phyloP scores from a whole-genome alignment of 2,329 filamentous ascomycete genomes.

The Alternaria panax region DNA sequence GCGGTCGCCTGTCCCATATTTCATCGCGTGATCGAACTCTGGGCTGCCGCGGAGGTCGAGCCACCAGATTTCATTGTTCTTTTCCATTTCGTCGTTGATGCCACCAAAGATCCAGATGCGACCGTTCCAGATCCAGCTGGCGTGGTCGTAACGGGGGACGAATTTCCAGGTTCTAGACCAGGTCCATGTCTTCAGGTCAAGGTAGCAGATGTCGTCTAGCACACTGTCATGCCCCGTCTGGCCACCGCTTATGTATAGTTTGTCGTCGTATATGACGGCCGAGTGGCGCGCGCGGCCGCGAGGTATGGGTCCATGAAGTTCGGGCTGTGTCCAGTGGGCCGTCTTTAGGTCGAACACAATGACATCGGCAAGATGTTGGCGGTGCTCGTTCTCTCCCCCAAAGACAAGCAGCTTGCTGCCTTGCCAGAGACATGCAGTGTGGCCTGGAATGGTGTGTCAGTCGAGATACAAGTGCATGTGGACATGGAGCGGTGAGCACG shows the following conservation, averaged over 20 bases:
- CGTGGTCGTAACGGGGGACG: conserved; percentile 92
- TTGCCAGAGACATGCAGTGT: conserved; percentile 93
- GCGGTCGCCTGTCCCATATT: conserved; percentile 62
- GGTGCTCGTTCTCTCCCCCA: conserved; percentile 96
- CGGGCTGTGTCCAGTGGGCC: conserved; percentile 92
- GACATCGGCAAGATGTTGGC: conserved; percentile 92
- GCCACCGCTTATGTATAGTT: conserved; percentile 94
- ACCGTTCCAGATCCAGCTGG: conserved; percentile 90
- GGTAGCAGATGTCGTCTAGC: conserved; percentile 93
- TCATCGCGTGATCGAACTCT: conserved; percentile 76
- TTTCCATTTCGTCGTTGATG: conserved; percentile 94
- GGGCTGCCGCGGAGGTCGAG: conserved; percentile 90
- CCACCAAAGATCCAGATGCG: conserved; percentile 97
- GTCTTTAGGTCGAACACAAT: conserved; percentile 96
- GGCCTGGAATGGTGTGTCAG: conserved; percentile 63
- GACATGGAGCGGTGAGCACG: conserved; percentile 27
- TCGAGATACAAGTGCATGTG: not conserved
- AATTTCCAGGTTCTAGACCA: conserved; percentile 98
- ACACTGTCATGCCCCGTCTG: conserved; percentile 94
- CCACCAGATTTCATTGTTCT: conserved; percentile 96
- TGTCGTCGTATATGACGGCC: conserved; percentile 93
- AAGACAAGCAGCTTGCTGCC: conserved; percentile 96
- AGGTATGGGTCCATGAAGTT: conserved; percentile 82
- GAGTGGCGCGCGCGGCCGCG: conserved; percentile 92
- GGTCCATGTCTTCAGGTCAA: conserved; percentile 96